Base-by-base conservation (phyloP, 2,329 filamentous ascomycete genomes). In the Colletotrichum tofieldiae region DNA sequence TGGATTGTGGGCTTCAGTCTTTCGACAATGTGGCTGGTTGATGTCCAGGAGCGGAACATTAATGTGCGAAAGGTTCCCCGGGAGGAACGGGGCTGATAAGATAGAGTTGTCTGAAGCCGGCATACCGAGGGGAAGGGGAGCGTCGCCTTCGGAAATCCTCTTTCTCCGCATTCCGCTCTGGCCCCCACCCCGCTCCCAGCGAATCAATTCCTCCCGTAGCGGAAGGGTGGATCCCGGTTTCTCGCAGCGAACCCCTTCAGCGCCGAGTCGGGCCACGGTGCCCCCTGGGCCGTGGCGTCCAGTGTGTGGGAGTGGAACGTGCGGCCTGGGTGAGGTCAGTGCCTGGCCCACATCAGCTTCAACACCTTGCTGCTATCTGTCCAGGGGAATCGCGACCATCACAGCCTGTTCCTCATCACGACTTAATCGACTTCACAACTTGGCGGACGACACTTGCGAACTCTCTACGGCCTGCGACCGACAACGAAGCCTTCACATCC, bases 271-370 rank as follows among this genome's bases (percentile, higher is more conserved):
- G 56, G 32, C 61, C 67, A 65, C 58, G 55, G 67, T 71, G 23
- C 43, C 64, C 58, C 68, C 64, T 66, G 64, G 64, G 63, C 63
- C 23, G 49, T 56, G 56, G n/a, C 65, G 41, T 51, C 41, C 64
- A 55, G 39, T 71, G 45, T n/a, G 52, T 61, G 43, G 43, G 41
- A 71, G 64, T 66, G 69, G 65, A 58, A 41, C 69, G 58, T 67
- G 59, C 59, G n/a, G 32, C 43, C 45, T 62, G 29, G 65, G 67
- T 72, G 69, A 72, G 65, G 65, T 69, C 69, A 72, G 69, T 72
- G 69, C 65, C 65, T 68, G 65, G 65, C 58, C 65, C 69, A 72
- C 65, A 72, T 64, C 69, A 69, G 69, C 69, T 72, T 69, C 59
- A 51, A 37, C 66, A 68, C 64, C 58, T 69, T 63, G 45, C 52